These are phyloP conservation scores for Dacryopinax primogenitus DNA, from an alignment of 768 basidiomycete species.

Conservation along the genomic window DNA sequence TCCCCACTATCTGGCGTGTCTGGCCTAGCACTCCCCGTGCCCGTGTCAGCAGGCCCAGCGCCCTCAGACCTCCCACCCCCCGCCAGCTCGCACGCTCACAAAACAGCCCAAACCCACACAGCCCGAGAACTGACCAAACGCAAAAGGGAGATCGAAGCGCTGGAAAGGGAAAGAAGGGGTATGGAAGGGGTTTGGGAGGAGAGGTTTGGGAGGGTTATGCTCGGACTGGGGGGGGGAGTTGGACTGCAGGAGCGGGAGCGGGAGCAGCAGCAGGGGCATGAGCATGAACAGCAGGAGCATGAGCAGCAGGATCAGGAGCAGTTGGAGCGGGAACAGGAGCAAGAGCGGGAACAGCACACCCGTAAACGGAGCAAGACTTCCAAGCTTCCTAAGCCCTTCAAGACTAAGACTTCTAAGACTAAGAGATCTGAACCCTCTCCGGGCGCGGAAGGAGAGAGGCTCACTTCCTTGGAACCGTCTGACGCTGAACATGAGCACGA, in stretches of 20 bases:
- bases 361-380: no score
- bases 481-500: no score
- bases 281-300: not conserved
- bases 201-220: not conserved
- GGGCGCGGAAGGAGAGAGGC: not conserved
- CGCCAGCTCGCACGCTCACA: not conserved
- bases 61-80: not conserved
- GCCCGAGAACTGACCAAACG: not conserved
- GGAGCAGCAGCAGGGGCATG: not conserved
- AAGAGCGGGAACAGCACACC: not conserved
- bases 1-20: no score
- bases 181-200: not conserved
- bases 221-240: no score
- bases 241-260: not conserved
- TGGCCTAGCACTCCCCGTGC: no score
- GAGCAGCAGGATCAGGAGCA: not conserved
- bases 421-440: no score
- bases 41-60: no score
- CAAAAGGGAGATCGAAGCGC: not conserved
- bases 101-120: not conserved
- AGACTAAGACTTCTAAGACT: no score
- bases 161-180: not conserved
- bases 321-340: not conserved
- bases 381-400: no score
- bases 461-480: not conserved